Evolutionary conservation across 2,329 filamentous ascomycete species (phyloP).

Genomic region (Beauveria australis): DNA sequence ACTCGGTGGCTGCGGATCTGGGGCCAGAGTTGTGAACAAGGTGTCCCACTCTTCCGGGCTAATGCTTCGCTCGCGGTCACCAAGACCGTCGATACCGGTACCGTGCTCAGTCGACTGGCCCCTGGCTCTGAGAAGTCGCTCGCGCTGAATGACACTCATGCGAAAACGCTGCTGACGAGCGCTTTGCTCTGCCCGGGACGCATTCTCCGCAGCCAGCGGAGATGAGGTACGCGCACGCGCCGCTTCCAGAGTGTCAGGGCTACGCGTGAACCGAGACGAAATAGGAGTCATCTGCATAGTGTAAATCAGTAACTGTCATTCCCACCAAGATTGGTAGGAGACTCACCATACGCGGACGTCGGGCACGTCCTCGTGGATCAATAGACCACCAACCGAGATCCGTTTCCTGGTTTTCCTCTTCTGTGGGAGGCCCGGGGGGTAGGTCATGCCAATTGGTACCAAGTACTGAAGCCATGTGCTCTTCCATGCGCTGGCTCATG

Average conservation of each 20-base stretch:
- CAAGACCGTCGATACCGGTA: slow-evolving; percentile 58
- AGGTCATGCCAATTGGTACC: slow-evolving; percentile 15
- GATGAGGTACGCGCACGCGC: neutral
- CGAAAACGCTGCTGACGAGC: neutral
- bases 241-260: slow-evolving; percentile 4
- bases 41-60: slow-evolving; percentile 76
- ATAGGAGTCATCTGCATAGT: slow-evolving; percentile 30
- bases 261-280: slow-evolving; percentile 9
- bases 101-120: slow-evolving; percentile 4
- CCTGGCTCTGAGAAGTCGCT: neutral
- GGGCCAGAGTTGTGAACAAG: slow-evolving; percentile 69
- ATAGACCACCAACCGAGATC: slow-evolving; percentile 20
- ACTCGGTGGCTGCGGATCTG: slow-evolving; percentile 73
- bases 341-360: slow-evolving; percentile 19
- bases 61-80: slow-evolving; percentile 76
- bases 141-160: neutral
- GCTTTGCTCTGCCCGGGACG: neutral
- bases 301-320: slow-evolving; percentile 47
- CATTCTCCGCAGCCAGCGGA: neutral
- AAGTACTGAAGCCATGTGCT: slow-evolving; percentile 21
- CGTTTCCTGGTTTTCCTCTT: slow-evolving; percentile 12
- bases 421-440: slow-evolving; percentile 4
- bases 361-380: slow-evolving; percentile 15
- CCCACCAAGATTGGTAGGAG: neutral
- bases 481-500: slow-evolving; percentile 19